Evolutionary conservation across 2,329 filamentous ascomycete genomes (phyloP), one percentile per base, ranked within the genome.

Genomic region (Plectosphaerella cucumerina): DNA sequence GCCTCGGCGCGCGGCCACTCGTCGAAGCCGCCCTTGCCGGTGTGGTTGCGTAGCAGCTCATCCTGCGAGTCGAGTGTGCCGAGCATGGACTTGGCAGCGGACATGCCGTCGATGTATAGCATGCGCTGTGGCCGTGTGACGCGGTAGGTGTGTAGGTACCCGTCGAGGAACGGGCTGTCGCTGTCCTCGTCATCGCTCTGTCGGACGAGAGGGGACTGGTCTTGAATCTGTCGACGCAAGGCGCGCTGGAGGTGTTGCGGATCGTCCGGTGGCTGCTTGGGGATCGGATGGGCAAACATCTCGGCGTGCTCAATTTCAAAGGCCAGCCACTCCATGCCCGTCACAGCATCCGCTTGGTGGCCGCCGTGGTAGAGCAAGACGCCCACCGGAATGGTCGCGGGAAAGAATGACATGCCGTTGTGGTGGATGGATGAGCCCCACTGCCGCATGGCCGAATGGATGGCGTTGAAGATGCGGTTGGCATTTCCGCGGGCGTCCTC

Each of bases 271-370:
- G 47, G 39, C 20, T 37, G 47, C 9, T 23, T 14, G 20, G 44
- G 21, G 4, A 2, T 41, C 22, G 46, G n/a, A 12, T 53, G 58
- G 4, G 80, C 77, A 62, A 86, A 85, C 6, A 74, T 61, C 51
- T 81, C 65, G 1, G 82, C 80, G 68, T 85, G 82, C 54, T 85
- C 81, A 4, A 81, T 76, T 60, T 85, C 82, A 57, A 84, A 85
- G 0, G 82, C 82, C 2, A 86, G 66, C 80, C 81, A 85, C 56
- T 84, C 76, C 12, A 73, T 75, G 0, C 75, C 78, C 9, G 67
- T 71, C 1, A 83, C 67, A 0, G 68, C 67, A 3, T 74, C 65
- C 0, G 65, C 53, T 4, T 57, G 64, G 5, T 56, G 54, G 0
- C 71, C 76, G 4, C 82, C 82, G 58, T 85, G 82, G 56, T 85